Evolutionary conservation across 139 green algal genomes (phyloP).

Genomic region (Chlorella sp.): DNA sequence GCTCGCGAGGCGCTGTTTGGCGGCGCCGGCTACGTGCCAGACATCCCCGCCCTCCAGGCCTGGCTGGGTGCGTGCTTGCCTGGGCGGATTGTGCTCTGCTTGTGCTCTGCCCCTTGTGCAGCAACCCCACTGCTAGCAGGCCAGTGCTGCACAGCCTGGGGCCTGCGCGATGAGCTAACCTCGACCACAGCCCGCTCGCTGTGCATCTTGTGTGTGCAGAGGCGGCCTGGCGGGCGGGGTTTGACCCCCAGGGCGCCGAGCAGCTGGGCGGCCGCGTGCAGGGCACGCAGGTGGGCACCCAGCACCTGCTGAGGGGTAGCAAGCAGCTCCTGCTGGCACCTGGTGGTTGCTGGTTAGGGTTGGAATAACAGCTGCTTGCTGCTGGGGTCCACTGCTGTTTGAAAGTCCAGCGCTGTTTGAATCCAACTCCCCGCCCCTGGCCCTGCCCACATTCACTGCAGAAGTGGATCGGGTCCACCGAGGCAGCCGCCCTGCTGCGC

Average conservation of each 20-base stretch:
- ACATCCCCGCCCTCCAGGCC: conserved; percentile 72
- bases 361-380: neutral
- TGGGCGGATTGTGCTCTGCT: no score
- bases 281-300: conserved; percentile 36
- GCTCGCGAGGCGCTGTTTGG: conserved; percentile 57
- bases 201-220: conserved; percentile 34
- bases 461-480: conserved; percentile 41
- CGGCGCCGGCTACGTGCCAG: conserved; percentile 63
- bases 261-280: conserved; percentile 61
- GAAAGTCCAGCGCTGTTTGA: no score
- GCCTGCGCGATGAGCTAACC: neutral
- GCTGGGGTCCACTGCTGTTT: no score
- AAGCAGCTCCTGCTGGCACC: neutral
- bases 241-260: conserved; percentile 59
- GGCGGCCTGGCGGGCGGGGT: conserved; percentile 55
- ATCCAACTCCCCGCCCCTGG: neutral
- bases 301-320: neutral
- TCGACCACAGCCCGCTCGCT: no score
- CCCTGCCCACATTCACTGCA: neutral
- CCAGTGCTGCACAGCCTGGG: neutral
- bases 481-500: conserved; percentile 77
- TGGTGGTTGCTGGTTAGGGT: neutral
- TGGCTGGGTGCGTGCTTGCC: conserved; percentile 62
- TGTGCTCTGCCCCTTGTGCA: no score
- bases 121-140: no score